Base-by-base conservation (phyloP, 202 grass and related monocot genomes). In the Setaria italica region DNA sequence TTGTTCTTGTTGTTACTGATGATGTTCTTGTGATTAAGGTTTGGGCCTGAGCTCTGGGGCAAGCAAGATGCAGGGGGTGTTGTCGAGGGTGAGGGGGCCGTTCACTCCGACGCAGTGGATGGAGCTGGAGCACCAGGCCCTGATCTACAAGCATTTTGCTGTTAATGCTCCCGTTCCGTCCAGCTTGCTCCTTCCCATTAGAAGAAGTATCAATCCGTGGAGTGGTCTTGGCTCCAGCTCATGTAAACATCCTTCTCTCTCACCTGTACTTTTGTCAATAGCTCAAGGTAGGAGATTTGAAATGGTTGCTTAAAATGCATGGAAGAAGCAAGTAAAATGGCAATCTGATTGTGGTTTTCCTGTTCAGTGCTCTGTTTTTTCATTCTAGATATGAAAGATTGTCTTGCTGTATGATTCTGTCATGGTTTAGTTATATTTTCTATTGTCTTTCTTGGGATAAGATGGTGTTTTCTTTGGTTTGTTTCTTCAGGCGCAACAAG, bases 81-180 rank as follows among this genome's bases (percentile, higher is more conserved):
- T 93, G 89, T 84, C 92, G 49, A 91, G 92, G 76, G 77, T 97
- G 68, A 93, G 90, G 78, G 92, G 89, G 25, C 95, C 92, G 6
- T 98, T 95, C 78, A 98, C 92, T n/a, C 91, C 91, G n/a, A 88
- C 92, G 25, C 92, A 98, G 80, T 98, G 95, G 95, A 90, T 95
- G 92, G 92, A 98, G 77, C 77, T 98, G 60, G 95, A 98, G 70
- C 95, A 95, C 69, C 95, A 95, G 82, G 92, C 95, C 16, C 81
- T 98, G 77, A 95, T 98, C 84, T 98, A 95, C 85, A 95, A 95
- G 74, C 90, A 93, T 86, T 88, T 98, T 41, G 81, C 89, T 29
- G 90, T 88, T 29, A 95, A 92, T 84, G 87, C 73, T 51, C 91
- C 95, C 62, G 85, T 95, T 29, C 92, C 95, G 0, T 75, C 91